These are phyloP conservation scores for Colletotrichum coccodes DNA, from an alignment of 2,329 filamentous ascomycete species.

Conservation along the genomic window DNA sequence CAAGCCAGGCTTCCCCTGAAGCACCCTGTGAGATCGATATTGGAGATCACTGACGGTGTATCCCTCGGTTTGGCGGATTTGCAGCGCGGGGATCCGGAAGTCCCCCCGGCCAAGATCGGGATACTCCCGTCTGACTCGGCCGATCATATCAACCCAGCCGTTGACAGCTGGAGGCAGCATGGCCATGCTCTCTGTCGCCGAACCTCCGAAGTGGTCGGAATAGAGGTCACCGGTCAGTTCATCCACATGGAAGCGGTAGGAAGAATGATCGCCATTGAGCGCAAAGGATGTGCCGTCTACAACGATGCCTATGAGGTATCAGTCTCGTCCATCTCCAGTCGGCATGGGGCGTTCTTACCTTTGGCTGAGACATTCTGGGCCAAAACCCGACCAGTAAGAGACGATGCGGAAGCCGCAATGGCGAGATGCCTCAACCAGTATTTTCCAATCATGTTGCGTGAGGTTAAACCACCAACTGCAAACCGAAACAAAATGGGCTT, in stretches of 20 bases:
- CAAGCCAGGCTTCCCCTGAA: constrained; percentile 65
- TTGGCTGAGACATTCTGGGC: constrained; percentile 9
- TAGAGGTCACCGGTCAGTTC: constrained; percentile 63
- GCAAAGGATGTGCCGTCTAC: constrained; percentile 66
- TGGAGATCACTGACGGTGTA: constrained; percentile 67
- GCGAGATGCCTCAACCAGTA: background rate
- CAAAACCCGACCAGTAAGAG: background rate
- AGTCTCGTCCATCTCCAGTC: background rate
- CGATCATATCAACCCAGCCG: constrained; percentile 64
- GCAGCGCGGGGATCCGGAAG: constrained; percentile 69
- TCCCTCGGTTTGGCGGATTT: constrained; percentile 67
- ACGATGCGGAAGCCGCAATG: background rate
- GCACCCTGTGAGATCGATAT: constrained; percentile 66
- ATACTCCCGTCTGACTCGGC: constrained; percentile 67
- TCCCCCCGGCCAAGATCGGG: constrained; percentile 73
- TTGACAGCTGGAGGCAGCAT: constrained; percentile 47
- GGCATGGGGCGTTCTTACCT: background rate
- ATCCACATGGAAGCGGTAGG: constrained; percentile 73
- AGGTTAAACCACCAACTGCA: background rate
- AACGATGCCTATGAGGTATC: constrained; percentile 53
- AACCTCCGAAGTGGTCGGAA: constrained; percentile 70
- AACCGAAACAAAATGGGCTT: background rate
- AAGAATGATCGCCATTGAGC: constrained; percentile 64
- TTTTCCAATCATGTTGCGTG: background rate
- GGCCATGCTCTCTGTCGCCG: constrained; percentile 56